Evolutionary conservation across 345 rosid genomes (phyloP).

Genomic region (Salix brachista): DNA sequence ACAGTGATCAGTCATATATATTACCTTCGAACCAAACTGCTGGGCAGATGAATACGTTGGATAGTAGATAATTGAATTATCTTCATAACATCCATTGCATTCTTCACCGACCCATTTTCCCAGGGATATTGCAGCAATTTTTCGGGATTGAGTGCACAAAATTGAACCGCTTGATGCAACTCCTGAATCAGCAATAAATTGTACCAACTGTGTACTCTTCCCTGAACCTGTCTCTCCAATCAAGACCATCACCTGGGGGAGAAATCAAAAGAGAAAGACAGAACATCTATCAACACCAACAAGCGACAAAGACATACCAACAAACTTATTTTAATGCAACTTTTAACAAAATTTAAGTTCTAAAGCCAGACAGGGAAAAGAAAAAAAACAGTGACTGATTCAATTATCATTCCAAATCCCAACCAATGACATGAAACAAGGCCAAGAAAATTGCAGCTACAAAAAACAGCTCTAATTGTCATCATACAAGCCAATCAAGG

Average conservation of each 20-base stretch:
- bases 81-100: conserved; percentile 62
- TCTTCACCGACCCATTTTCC: conserved; percentile 73
- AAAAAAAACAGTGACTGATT: background rate
- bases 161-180: conserved; percentile 50
- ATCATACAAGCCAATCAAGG: background rate
- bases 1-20: conserved; percentile 81
- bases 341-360: background rate
- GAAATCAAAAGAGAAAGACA: conserved; percentile 7
- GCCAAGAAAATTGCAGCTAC: background rate
- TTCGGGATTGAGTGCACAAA: conserved; percentile 87
- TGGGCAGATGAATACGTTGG: conserved; percentile 61
- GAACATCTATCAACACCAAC: background rate
- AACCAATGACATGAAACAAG: background rate
- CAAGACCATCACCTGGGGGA: conserved; percentile 60
- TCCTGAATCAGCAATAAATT: conserved; percentile 86
- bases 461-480: background rate
- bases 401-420: background rate
- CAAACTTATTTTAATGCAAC: background rate
- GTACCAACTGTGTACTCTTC: conserved; percentile 89
- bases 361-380: background rate
- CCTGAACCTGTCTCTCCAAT: conserved; percentile 97
- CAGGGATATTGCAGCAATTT: conserved; percentile 75
- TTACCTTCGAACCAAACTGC: conserved; percentile 49
- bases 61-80: conserved; percentile 42
- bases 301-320: too few relatives aligned